Conservation (phyloP, 495 filamentous ascomycete genomes). For the Tetracladium marchalianum region DNA sequence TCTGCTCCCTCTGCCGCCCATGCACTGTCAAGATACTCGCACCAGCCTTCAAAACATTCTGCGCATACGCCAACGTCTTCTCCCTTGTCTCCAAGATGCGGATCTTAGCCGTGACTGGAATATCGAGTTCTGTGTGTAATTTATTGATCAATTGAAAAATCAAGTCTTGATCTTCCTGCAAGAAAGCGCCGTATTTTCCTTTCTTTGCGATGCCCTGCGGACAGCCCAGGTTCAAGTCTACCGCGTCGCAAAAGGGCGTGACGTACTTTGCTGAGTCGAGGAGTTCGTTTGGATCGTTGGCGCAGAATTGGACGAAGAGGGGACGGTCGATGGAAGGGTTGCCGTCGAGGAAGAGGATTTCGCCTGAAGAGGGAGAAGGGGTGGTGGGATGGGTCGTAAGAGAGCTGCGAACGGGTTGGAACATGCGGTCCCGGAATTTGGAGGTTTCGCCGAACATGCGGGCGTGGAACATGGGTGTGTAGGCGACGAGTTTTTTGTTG, state of each 20-base stretch:
- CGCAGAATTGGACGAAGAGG: constrained; percentile 93
- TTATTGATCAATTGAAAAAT: constrained; percentile 71
- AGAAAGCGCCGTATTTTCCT: constrained; percentile 86
- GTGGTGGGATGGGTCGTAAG: constrained; percentile 9
- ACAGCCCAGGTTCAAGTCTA: constrained; percentile 96
- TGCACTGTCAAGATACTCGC: constrained; percentile 91
- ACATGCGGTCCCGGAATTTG: constrained; percentile 65
- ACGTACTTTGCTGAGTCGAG: constrained; percentile 67
- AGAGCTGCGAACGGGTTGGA: constrained; percentile 48
- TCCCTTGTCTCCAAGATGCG: constrained; percentile 81
- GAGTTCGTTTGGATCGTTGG: constrained; percentile 73
- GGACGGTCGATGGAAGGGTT: constrained; percentile 75
- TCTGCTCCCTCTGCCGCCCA: constrained; percentile 81
- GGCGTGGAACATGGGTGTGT: constrained; percentile 93
- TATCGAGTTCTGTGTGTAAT: constrained; percentile 52
- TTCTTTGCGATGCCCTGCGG: constrained; percentile 89
- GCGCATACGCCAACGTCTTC: constrained; percentile 78
- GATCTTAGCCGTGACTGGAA: constrained; percentile 94
- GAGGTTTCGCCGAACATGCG: constrained; percentile 67
- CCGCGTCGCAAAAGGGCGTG: constrained; percentile 79
- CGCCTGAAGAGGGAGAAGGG: constrained; percentile 3
- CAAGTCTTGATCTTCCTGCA: constrained; percentile 85
- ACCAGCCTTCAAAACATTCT: constrained; percentile 78
- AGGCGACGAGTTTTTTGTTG: constrained; percentile 56
- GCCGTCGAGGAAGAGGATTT: constrained; percentile 62